A percentile compares a stretch with the other conserved stretches of the same genome.
phyloP scores from a whole-genome alignment of 352 stramenopile species.

The Phytophthora cryptogea region DNA sequence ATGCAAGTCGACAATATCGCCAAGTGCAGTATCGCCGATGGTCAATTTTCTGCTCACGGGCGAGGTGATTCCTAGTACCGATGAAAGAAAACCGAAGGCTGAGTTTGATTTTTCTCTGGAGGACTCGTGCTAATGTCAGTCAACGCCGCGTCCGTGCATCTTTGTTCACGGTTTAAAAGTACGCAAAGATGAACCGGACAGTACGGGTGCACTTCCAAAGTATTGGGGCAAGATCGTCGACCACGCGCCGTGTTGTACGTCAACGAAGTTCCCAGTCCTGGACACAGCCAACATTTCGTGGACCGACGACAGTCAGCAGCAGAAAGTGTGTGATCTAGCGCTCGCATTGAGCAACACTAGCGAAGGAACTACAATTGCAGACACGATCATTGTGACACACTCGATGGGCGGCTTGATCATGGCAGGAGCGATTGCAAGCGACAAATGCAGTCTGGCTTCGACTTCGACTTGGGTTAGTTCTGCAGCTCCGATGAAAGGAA shows the following conservation, averaged over 20 bases:
- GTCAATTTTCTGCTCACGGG: conserved; percentile 7
- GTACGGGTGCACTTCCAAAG: neutral
- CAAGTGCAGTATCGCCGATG: conserved; percentile 1
- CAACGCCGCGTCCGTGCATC: conserved; percentile 17
- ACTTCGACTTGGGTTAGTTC: conserved; percentile 32
- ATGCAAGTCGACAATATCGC: neutral
- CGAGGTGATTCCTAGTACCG: neutral
- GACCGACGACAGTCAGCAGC: neutral
- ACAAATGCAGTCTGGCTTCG: conserved; percentile 12
- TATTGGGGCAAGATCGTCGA: conserved; percentile 9
- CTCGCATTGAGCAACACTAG: conserved; percentile 5
- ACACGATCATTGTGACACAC: conserved; percentile 12
- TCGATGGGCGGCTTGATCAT: conserved; percentile 12
- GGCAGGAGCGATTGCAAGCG: conserved; percentile 13
- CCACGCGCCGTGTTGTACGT: conserved; percentile 11
- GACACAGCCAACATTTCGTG: conserved; percentile 7
- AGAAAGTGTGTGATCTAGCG: conserved; percentile 10
- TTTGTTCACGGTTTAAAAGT: conserved; percentile 16
- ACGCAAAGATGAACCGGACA: neutral
- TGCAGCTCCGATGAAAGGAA: conserved; percentile 17
- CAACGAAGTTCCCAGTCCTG: conserved; percentile 2
- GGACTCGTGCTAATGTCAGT: conserved; percentile 11
- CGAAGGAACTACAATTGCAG: neutral
- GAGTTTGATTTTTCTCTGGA: conserved; percentile 9
- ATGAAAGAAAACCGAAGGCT: conserved; percentile 1